Percentiles rank a stretch among this genome's conserved stretches.
Evolutionary conservation across 441 rosid genomes (phyloP).

Genomic region (Populus hybrid): DNA sequence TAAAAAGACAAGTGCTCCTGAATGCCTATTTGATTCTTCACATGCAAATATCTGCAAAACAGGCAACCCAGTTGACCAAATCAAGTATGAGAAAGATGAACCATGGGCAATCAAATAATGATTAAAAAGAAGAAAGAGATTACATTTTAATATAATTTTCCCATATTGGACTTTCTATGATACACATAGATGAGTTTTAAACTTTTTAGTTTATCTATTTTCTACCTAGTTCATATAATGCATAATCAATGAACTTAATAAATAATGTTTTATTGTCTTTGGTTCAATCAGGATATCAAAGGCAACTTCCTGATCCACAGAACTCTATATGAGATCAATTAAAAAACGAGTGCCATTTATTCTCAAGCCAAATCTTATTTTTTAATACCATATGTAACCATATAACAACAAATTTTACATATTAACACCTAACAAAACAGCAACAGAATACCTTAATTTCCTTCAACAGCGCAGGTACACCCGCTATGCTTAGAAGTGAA

Average conservation of each 20-base stretch:
- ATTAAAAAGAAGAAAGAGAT: not conserved
- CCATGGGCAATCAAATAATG: not conserved
- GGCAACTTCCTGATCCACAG: too few species aligned
- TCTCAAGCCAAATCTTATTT: too few species aligned
- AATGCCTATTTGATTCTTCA: constrained; percentile 87
- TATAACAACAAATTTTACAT: not conserved
- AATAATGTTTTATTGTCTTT: too few species aligned
- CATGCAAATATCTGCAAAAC: constrained; percentile 68
- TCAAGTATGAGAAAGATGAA: not conserved
- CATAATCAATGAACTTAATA: not conserved
- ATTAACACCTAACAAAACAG: not conserved
- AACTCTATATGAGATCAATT: not conserved
- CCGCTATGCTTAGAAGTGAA: constrained; percentile 81
- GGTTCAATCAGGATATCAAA: too few species aligned
- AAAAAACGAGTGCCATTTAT: too few species aligned
- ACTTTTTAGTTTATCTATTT: too few species aligned
- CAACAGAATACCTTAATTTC: constrained; percentile 66
- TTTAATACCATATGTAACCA: too few species aligned
- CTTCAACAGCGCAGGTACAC: constrained; percentile 70
- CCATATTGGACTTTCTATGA: not conserved
- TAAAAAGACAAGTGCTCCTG: constrained; percentile 83
- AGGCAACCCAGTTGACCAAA: constrained; percentile 8
- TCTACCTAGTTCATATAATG: not conserved
- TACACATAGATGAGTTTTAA: not conserved
- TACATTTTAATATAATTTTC: too few species aligned